These are phyloP conservation scores for Geranomyces michiganensis DNA, from an alignment of 192 early-diverging fungal genomes.

Conservation along the genomic window DNA sequence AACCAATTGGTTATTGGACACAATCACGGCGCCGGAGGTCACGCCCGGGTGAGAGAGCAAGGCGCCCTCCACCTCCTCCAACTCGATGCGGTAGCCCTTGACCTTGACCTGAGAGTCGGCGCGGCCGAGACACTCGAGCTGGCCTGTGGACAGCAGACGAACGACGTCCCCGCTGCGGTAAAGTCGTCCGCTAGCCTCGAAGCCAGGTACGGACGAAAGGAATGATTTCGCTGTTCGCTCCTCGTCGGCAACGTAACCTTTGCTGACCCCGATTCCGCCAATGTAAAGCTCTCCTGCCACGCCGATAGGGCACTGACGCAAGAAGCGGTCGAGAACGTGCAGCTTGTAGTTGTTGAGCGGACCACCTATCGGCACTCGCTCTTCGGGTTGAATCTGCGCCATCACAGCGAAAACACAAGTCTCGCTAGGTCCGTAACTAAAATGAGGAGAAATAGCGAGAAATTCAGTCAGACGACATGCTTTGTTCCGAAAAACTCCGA, in stretches of 20 bases:
- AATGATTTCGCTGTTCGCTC: conserved; percentile 46
- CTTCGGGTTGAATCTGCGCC: no score
- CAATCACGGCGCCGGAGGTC: conserved; percentile 26
- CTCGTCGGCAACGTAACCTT: conserved; percentile 47
- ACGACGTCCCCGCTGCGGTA: conserved; percentile 16
- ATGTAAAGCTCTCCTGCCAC: conserved; percentile 22
- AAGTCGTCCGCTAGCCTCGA: background rate
- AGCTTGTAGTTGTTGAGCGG: no score
- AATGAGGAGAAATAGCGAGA: no score
- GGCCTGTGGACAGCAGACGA: background rate
- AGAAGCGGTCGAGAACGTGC: conserved; percentile 32
- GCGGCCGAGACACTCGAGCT: conserved; percentile 24
- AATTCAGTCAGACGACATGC: no score
- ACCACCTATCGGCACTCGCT: no score
- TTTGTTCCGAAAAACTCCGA: no score
- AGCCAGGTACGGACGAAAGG: conserved; percentile 31
- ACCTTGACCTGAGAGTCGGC: conserved; percentile 32
- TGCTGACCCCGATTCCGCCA: conserved; percentile 42
- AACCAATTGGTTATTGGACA: conserved; percentile 33
- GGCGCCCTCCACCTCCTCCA: conserved; percentile 7
- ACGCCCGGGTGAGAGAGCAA: conserved; percentile 17
- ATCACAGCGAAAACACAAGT: no score
- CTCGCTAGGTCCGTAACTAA: conserved; percentile 35
- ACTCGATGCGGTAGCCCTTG: conserved; percentile 27
- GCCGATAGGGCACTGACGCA: conserved; percentile 43